Base-by-base conservation (phyloP, 345 rosid genomes). In the Chamaenerion angustifolium region DNA sequence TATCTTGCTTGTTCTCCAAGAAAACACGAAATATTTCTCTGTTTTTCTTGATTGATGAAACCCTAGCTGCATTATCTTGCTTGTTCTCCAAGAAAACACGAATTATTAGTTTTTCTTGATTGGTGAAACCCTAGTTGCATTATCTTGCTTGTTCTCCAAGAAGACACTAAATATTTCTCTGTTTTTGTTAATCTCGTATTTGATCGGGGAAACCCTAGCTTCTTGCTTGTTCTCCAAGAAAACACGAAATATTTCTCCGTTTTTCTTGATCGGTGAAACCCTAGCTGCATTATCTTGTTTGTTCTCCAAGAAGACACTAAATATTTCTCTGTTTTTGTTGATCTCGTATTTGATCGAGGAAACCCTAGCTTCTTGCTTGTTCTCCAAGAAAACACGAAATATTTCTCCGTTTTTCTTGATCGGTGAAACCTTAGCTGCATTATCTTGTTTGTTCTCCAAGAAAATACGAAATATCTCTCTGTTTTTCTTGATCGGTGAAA, bases 191-290 rank as follows among this genome's bases (percentile, higher is more conserved):
- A n/a, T n/a, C n/a, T n/a, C n/a, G n/a, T n/a, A n/a, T n/a, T n/a
- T n/a, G 94, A 92, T 74, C 82, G 94, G 98, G 83, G 47, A 45
- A 56, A 56, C 49, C 35, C 44, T n/a, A 49, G 40, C 35, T 42
- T 35, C 15, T 48, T 27, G 15, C 12, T 23, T 23, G 27, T 23
- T 23, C 27, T 23, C 2, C 27, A 23, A 23, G 27, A 23, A 23
- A 23, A 5, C 27, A 35, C 41, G 18, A 13, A 14, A 7, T n/a
- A 17, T 16, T 53, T 11, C 10, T 11, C 6, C 7, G 31, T 6
- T 10, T 27, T 23, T 40, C 43, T 56, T 15, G 15, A 27, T n/a
- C n/a, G n/a, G n/a, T n/a, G n/a, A n/a, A n/a, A n/a, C 2, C 31
- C 35, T 18, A 13, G 12, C 43, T 18, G 6, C 45, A 37, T 58